Base-by-base conservation (phyloP, 495 filamentous ascomycete genomes). In the Penicillium turbatum region DNA sequence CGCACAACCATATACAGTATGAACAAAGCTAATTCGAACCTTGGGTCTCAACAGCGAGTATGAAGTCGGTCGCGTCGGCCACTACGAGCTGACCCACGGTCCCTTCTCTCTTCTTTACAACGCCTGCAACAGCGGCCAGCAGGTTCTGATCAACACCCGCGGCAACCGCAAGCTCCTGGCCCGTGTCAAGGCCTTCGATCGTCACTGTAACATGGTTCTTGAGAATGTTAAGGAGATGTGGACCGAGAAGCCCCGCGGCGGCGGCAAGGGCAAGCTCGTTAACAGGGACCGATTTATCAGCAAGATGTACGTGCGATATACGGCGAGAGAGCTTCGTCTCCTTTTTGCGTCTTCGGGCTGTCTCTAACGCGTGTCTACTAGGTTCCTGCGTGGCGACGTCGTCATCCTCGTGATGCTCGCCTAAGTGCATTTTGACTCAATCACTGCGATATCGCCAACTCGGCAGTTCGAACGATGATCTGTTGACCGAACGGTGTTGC, bases 221-320 rank as follows among this genome's bases (percentile, higher is more conserved):
- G 91, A 96, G 81, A 95, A 95, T 60, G 90, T 92, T 32, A 98
- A 97, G 79, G 93, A 98, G 78, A 97, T 98, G 91, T 98, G 93
- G 93, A 96, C 90, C 5, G 93, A 98, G 76, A 90, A 86, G 49
- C 92, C 93, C 32, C 82, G 88, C 57, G 90, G 90, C 57, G 90
- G 90, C 24, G 87, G 88, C 75, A 92, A 90, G 75, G 90, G 92
- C 48, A 83, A 86, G 68, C 87, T 89, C 30, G 88, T 96, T 34
- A 97, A 98, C 74, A 97, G 97, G 82, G 93, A 98, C 72, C 79
- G 95, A 29, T 98, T 97, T 72, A 91, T 97, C 63, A 95, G 89
- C 80, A 98, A 98, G 79, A 90, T 98, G 93, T 96, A 68, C 53
- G 87, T 78, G 26, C 49, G 29, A 8, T 34, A 10, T 16, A 48